phyloP scores from a whole-genome alignment of 2,329 filamentous ascomycete genomes.

The Xylariaceae sp. region DNA sequence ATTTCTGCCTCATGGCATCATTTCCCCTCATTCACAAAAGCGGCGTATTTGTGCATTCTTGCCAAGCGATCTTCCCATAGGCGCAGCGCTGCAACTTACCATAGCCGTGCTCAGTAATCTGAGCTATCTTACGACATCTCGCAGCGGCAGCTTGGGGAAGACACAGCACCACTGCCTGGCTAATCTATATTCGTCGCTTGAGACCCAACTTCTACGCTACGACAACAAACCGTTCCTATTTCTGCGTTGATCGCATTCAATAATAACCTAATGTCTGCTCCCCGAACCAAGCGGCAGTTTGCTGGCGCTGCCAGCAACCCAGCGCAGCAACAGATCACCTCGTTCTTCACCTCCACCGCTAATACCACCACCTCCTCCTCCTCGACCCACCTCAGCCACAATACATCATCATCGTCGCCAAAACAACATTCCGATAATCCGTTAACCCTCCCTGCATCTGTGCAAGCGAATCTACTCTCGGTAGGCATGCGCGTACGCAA shows the following conservation, averaged over 20 bases:
- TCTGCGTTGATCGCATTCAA: not conserved
- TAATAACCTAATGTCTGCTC: conserved; percentile 42
- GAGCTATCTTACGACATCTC: conserved; percentile 4
- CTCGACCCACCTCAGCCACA: conserved; percentile 25
- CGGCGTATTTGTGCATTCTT: not conserved
- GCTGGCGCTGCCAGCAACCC: conserved; percentile 54
- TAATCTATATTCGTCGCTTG: not conserved
- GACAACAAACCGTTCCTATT: conserved; percentile 4
- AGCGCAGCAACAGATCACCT: conserved; percentile 57
- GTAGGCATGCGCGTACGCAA: conserved; percentile 96
- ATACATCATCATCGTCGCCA: conserved; percentile 21
- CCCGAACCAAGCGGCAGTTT: conserved; percentile 56
- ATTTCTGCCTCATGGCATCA: too few species aligned
- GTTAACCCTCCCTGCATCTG: conserved; percentile 53
- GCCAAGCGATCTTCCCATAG: not conserved
- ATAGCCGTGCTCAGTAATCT: not conserved
- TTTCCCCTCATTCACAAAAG: not conserved
- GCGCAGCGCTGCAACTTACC: not conserved
- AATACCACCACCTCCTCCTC: conserved; percentile 20
- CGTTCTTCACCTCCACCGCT: conserved; percentile 46
- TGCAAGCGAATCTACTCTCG: conserved; percentile 78
- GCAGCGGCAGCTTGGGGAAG: conserved; percentile 7
- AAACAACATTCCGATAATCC: conserved; percentile 15
- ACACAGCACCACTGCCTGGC: not conserved
- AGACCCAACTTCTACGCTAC: not conserved